These are phyloP conservation scores for Adansonia digitata DNA, from an alignment of 345 rosid species.

Conservation along the genomic window DNA sequence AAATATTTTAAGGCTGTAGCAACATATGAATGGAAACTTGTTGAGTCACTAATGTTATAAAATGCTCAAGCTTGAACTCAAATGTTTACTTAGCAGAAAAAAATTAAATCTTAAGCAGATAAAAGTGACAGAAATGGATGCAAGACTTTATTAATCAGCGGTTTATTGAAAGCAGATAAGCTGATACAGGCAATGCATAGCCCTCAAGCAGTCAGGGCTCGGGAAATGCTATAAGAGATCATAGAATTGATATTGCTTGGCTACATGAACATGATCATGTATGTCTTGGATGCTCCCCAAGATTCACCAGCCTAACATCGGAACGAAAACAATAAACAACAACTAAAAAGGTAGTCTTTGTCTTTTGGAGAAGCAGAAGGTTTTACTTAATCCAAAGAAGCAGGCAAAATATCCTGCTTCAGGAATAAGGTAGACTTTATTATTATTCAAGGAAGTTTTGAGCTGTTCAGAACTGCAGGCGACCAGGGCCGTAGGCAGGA, in stretches of 20 bases:
- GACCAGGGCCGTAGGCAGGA: too few species aligned
- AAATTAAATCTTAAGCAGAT: neutral
- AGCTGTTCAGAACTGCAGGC: too few species aligned
- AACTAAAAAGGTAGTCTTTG: neutral
- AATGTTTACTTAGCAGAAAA: neutral
- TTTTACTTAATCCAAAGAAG: neutral
- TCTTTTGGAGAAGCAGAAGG: neutral
- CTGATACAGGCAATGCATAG: too few species aligned
- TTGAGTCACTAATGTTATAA: too few species aligned
- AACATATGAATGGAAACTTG: too few species aligned
- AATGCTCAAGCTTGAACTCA: too few species aligned
- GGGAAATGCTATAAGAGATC: neutral
- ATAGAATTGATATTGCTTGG: neutral
- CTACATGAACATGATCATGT: neutral
- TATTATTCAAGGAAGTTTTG: too few species aligned
- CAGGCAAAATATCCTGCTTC: neutral
- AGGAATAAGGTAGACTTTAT: too few species aligned
- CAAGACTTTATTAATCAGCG: neutral
- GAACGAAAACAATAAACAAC: neutral
- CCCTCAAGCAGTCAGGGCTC: neutral
- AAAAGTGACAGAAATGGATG: neutral
- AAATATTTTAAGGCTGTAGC: too few species aligned
- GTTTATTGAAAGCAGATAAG: too few species aligned
- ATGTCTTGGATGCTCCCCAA: too few species aligned
- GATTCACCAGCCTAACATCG: neutral